Evolutionary conservation across 345 rosid species (phyloP).

Genomic region (Brassica nigra): DNA sequence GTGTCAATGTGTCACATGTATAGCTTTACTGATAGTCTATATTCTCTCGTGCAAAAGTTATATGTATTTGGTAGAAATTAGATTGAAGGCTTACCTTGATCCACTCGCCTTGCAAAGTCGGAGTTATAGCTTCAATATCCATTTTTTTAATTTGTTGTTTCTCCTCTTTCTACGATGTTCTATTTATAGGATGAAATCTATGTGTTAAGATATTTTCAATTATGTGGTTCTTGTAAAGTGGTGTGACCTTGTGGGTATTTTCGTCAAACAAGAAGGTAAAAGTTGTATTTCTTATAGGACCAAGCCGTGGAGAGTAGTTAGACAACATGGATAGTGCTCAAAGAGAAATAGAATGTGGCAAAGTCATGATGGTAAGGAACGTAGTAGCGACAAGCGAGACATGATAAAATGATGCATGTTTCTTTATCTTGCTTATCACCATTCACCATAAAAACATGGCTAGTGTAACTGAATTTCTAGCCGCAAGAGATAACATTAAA

Average conservation of each 20-base stretch:
- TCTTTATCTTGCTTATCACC: not conserved
- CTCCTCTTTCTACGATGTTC: not conserved
- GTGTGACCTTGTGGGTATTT: not conserved
- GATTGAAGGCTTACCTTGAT: slow-evolving; percentile 11
- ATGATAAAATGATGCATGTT: not conserved
- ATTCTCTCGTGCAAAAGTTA: not conserved
- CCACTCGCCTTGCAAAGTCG: not conserved
- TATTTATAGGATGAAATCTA: not conserved
- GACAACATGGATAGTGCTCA: not conserved
- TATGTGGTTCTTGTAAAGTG: not conserved
- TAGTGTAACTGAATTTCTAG: not conserved
- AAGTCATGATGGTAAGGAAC: no score
- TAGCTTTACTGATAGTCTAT: not conserved
- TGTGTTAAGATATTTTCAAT: not conserved
- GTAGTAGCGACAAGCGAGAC: no score
- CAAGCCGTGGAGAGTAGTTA: not conserved
- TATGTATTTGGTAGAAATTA: not conserved
- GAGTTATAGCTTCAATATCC: not conserved
- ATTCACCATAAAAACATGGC: not conserved
- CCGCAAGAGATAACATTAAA: not conserved
- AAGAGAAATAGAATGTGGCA: not conserved
- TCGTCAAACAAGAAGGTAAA: not conserved
- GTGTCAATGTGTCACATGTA: not conserved
- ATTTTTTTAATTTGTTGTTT: not conserved
- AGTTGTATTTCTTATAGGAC: not conserved